phyloP scores from a whole-genome alignment of 805 yeast species.

The Zygoascus tannicola region DNA sequence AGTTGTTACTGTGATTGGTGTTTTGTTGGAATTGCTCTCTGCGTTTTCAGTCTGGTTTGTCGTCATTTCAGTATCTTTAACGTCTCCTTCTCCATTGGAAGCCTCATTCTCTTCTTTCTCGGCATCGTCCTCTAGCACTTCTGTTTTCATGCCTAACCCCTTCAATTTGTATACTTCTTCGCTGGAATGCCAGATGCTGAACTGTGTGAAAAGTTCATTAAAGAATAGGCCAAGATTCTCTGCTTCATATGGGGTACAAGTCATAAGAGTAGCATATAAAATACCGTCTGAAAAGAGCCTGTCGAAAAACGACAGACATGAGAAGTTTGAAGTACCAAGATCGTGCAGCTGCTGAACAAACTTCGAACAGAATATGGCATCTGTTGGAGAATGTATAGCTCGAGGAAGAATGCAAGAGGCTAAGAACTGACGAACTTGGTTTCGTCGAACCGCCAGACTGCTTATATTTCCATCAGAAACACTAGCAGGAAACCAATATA shows the following conservation, averaged over 20 bases:
- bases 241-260: constrained; percentile 67
- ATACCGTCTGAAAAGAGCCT: constrained; percentile 40
- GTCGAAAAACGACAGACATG: constrained; percentile 35
- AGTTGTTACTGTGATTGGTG: not conserved
- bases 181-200: constrained; percentile 39
- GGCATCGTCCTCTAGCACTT: not conserved
- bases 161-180: constrained; percentile 26
- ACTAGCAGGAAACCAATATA: constrained; percentile 22
- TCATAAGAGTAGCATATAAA: constrained; percentile 50
- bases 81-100: not conserved
- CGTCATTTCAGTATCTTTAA: not conserved
- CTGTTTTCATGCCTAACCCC: constrained; percentile 20
- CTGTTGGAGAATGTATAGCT: constrained; percentile 67
- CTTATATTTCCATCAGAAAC: constrained; percentile 6
- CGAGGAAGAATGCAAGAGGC: constrained; percentile 69
- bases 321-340: constrained; percentile 31
- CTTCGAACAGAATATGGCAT: constrained; percentile 60
- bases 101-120: not conserved
- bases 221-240: constrained; percentile 75
- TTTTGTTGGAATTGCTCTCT: constrained; percentile 4
- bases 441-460: constrained; percentile 8
- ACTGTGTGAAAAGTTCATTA: constrained; percentile 40
- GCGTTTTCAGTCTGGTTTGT: not conserved
- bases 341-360: constrained; percentile 48
- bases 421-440: constrained; percentile 33